Conservation (phyloP, 805 yeast genomes). For the Lipomyces anomalus region DNA sequence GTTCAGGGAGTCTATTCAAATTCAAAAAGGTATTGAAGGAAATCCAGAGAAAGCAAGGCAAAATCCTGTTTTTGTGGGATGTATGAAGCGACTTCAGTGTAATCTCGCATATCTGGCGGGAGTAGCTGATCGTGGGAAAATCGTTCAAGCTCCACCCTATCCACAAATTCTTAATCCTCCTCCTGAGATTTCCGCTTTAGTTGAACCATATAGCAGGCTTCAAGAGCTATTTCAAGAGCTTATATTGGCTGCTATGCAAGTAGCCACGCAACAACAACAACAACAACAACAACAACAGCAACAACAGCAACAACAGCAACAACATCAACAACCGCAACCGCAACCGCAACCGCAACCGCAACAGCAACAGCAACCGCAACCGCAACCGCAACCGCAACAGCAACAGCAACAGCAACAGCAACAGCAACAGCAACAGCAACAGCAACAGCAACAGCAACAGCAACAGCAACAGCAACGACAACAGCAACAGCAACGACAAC, state of each 20-base stretch:
- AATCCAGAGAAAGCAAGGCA: conserved; percentile 17
- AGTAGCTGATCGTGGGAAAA: conserved; percentile 28
- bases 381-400: conserved; percentile 22
- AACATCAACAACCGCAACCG: conserved; percentile 25
- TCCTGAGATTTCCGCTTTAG: conserved; percentile 29
- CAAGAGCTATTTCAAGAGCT: conserved; percentile 32
- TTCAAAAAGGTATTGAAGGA: conserved; percentile 10
- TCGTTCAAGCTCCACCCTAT: conserved; percentile 19
- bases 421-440: conserved; percentile 7
- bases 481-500: conserved; percentile 11
- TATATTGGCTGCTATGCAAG: conserved; percentile 21
- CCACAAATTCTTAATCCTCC: conserved; percentile 34
- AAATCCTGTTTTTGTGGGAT: conserved; percentile 22
- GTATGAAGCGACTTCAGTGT: conserved; percentile 34
- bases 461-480: conserved; percentile 3
- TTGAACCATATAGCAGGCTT: conserved; percentile 31
- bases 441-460: conserved; percentile 11
- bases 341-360: conserved; percentile 26
- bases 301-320: conserved; percentile 26
- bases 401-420: conserved; percentile 7
- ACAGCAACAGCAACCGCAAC: conserved; percentile 5
- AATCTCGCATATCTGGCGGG: conserved; percentile 35
- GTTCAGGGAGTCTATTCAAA: conserved; percentile 24
- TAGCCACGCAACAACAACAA: conserved; percentile 23
- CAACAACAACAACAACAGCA: conserved; percentile 26